Evolutionary conservation across 495 filamentous ascomycete genomes (phyloP).

Genomic region (Neurospora tetrasperma): DNA sequence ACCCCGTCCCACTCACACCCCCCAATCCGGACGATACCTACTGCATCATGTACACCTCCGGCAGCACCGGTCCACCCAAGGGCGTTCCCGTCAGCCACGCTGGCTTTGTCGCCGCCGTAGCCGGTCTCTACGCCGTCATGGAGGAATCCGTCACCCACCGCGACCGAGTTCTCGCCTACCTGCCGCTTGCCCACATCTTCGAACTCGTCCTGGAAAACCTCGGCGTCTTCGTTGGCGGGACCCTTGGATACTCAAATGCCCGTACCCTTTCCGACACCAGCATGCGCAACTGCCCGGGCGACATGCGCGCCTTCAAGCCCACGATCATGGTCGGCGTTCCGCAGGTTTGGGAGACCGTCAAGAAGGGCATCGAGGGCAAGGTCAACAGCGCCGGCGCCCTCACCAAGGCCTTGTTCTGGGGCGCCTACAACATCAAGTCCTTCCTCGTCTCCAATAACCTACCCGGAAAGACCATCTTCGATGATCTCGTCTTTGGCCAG

Average conservation of each 20-base stretch:
- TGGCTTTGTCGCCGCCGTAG: constrained; percentile 58
- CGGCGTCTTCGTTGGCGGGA: constrained; percentile 59
- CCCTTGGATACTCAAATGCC: constrained; percentile 79
- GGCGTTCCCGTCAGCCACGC: constrained; percentile 74
- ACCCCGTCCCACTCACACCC: constrained; percentile 52
- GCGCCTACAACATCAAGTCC: constrained; percentile 33
- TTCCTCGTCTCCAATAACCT: constrained; percentile 56
- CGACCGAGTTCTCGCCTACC: constrained; percentile 68
- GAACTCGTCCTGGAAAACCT: constrained; percentile 72
- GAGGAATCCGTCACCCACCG: constrained; percentile 37
- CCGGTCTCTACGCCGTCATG: constrained; percentile 31
- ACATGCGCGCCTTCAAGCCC: constrained; percentile 71
- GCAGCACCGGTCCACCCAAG: constrained; percentile 83
- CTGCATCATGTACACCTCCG: constrained; percentile 94
- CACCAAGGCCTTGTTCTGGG: constrained; percentile 31
- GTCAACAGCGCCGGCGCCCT: constrained; percentile 35
- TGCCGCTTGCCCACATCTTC: constrained; percentile 86
- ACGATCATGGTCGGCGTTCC: constrained; percentile 80
- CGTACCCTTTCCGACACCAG: constrained; percentile 62
- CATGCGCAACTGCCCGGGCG: constrained; percentile 41
- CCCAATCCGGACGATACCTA: constrained; percentile 61
- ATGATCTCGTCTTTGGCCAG: constrained; percentile 68
- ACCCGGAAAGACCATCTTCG: constrained; percentile 60
- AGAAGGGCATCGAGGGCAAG: constrained; percentile 66
- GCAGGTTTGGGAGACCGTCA: constrained; percentile 66